Base-by-base conservation (phyloP, 78 protist species). In the Speleostelium caveatum region DNA sequence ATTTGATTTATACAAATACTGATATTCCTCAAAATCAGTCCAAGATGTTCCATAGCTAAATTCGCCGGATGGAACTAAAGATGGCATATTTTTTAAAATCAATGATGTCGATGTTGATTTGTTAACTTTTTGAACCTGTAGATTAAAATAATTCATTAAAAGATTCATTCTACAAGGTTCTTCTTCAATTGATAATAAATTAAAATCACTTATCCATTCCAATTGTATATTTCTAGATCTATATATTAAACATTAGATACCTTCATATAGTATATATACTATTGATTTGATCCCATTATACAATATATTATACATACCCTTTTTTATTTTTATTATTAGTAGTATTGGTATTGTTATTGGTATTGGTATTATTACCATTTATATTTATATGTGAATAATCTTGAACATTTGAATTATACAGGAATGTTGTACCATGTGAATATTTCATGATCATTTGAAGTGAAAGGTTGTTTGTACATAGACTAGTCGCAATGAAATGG, bases 151-250 rank as follows among this genome's bases (percentile, higher is more conserved):
- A 7, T 83, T 53, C 53, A 60, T 83, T 4, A 83, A 22, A 42
- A 83, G 33, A 59, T 69, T 35, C 51, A 83, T 59, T 83, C 91
- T 67, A 69, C 73, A 61, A 3, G 91, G 91, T 42, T 83, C 91
- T 33, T 83, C 91, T 45, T 83, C 91, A 42, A 83, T 83, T 26
- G 80, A 28, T 42, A 83, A 69, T 39, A 42, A 55, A 69, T 69
- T 56, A 69, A 83, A 83, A 69, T 83, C 91, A 58, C 91, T 83
- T 69, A 83, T 17, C 91, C 91, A 83, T 68, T 69, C 72, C 38
- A 69, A 42, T n/a, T 83, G 77, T 32, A 56, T 42, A 26, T 67
- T 69, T 51, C 39, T 72, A 42, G 58, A 42, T 28, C 5, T 32
- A 3, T 32, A 17, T 63, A 63, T 36, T 63, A 38, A 35, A 56